Evolutionary conservation across 2,329 filamentous ascomycete genomes (phyloP), one percentile per base, ranked within the genome.

Genomic region (Paraconiothyrium sp.): DNA sequence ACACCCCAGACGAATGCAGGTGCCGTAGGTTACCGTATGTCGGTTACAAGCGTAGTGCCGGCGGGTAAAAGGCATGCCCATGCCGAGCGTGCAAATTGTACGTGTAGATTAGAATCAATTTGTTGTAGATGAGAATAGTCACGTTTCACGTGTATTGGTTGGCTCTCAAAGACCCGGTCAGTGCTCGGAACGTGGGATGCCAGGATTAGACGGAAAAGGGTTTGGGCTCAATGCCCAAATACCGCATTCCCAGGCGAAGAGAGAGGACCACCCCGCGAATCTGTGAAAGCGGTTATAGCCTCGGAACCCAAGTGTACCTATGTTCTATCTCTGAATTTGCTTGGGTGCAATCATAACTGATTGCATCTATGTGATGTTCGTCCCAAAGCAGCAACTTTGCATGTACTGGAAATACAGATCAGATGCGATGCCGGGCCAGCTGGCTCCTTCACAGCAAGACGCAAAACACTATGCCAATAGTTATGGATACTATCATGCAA

Each of bases 11-110:
- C 24, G n/a, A 4, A 22, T 37, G 13, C 35, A 49, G 34, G 24
- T 37, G 7, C 32, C 46, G 30, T 51, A 52, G 51, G 34, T 59
- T 44, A 35, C 51, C 50, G 50, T 49, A 50, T 50, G 37, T 37
- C 20, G 50, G 41, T 24, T 57, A 37, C 39, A 32, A 34, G 35
- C 24, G 20, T 16, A 54, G 47, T 57, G 59, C 54, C 59, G 54
- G 39, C 39, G 59, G 57, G 57, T 59, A 55, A 59, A 57, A 49
- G 46, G 55, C 5, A 30, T 11, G 3, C 14, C 8, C 16, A n/a
- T 49, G 47, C 16, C 24, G 47, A 37, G 39, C 4, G 27, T 5
- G 24, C 4, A 16, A 43, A 43, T n/a, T 51, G 14, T 50, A 50
- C 11, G 37, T 7, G 27, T 43, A 50, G 14, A 52, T 43, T 51